Evolutionary conservation across 176 grass and related monocot species (phyloP), one percentile per base, ranked within the genome.

Genomic region (Zea luxurians): DNA sequence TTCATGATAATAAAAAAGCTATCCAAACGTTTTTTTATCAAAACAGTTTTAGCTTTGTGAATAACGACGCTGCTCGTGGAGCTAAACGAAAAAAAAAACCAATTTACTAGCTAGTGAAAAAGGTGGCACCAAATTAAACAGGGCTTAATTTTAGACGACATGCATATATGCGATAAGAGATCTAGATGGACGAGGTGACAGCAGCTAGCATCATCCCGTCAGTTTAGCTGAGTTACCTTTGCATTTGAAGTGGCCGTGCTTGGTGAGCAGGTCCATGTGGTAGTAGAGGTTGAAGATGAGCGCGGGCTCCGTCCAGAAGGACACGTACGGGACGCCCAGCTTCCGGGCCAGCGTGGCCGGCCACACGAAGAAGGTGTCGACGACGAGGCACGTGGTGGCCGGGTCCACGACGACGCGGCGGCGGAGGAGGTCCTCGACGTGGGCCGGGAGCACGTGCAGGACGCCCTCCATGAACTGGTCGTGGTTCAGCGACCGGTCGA

Each of bases 271-370:
- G 37, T 85, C 65, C 86, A 85, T 80, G 78, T 89, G 90, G 57
- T 83, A 87, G 64, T 93, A 89, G 63, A 97, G 73, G 20, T 10
- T 27, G 83, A 93, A 93, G 77, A 89, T 80, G 67, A 97, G 64
- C 4, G 90, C 88, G 0, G 93, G 73, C 77, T 97, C 83, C 4
- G 90, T 97, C 92, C 88, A 94, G 82, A 91, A 94, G 2, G 92
- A 94, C 4, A 89, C 70, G 54, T 89, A 94, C 12, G 64, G 83
- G 12, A 93, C 38, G 10, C 83, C 80, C 4, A 90, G 69, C 77
- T 78, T 87, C 65, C 77, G 48, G 6, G 77, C 85, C n/a, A 93
- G 67, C 7, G 83, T 74, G 5, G 93, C 85, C 3, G 90, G 86
- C 90, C 88, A 97, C 2, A 90, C 80, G 84, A 88, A 90, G 79